A percentile compares a stretch with the other conserved stretches of the same genome.
Conservation (phyloP, 257 asterid genomes). For the Plantago major region DNA sequence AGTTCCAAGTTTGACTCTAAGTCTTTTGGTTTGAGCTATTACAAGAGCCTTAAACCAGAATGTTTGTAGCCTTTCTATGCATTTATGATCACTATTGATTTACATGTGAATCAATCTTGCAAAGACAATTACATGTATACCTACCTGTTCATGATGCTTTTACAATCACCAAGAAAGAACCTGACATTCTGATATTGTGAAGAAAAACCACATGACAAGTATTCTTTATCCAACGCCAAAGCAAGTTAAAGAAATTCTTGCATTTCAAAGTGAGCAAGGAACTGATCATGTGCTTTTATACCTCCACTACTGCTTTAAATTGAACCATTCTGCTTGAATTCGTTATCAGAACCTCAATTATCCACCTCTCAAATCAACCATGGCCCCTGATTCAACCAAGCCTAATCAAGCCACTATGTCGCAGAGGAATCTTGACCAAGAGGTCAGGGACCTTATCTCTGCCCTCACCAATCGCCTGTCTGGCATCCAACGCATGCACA, state of each 20-base stretch:
- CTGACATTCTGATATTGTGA: not conserved
- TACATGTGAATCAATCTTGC: too few relatives aligned
- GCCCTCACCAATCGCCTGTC: constrained; percentile 52
- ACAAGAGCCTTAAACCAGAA: too few relatives aligned
- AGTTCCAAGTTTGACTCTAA: too few relatives aligned
- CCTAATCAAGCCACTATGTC: constrained; percentile 23
- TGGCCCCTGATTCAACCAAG: constrained; percentile 38
- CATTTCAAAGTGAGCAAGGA: constrained; percentile 4
- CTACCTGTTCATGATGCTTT: not conserved
- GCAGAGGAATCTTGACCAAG: constrained; percentile 46
- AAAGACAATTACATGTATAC: too few relatives aligned
- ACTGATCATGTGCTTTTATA: not conserved
- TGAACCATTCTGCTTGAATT: constrained; percentile 3
- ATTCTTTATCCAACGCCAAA: constrained; percentile 3
- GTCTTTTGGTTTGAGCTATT: too few relatives aligned
- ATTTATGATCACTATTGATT: too few relatives aligned
- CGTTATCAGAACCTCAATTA: not conserved
- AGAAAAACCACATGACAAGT: not conserved
- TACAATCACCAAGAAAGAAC: not conserved
- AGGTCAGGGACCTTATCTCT: constrained; percentile 54
- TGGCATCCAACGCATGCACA: constrained; percentile 40
- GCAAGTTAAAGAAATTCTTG: constrained; percentile 5
- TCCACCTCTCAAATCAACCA: constrained; percentile 5
- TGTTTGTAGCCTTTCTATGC: not conserved
- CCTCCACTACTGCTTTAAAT: not conserved